These are phyloP conservation scores for Lachnellula occidentalis DNA, from an alignment of 2,329 filamentous ascomycete species.

Conservation along the genomic window DNA sequence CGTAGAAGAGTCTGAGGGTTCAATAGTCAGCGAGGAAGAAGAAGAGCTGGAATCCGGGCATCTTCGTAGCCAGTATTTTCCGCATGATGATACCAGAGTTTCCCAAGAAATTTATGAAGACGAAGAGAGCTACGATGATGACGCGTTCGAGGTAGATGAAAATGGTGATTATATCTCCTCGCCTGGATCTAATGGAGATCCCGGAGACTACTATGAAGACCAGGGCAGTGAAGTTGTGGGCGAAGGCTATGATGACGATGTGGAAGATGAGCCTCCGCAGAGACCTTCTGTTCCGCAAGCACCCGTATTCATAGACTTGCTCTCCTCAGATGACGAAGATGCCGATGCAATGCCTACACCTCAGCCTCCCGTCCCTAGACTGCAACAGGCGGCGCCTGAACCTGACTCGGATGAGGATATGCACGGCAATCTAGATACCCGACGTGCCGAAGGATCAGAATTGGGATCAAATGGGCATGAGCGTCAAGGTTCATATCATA, in stretches of 20 bases:
- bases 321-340: constrained; percentile 33
- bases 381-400: neutral
- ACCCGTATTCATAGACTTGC: constrained; percentile 29
- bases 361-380: neutral
- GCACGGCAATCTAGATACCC: neutral
- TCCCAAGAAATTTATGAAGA: constrained; percentile 2
- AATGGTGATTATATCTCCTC: constrained; percentile 21
- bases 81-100: neutral
- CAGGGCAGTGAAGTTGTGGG: constrained; percentile 19
- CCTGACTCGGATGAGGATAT: constrained; percentile 7
- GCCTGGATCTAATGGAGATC: constrained; percentile 20
- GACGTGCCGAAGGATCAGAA: neutral
- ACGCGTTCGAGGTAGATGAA: constrained; percentile 18
- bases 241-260: constrained; percentile 14
- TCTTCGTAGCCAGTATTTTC: neutral
- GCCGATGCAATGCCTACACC: constrained; percentile 1
- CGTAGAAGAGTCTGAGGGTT: constrained; percentile 14
- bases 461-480: neutral
- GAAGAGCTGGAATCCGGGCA: constrained; percentile 4
- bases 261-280: constrained; percentile 6
- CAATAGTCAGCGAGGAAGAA: neutral
- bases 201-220: constrained; percentile 21
- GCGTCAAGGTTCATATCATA: neutral
- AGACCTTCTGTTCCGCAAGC: constrained; percentile 5
- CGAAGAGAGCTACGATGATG: constrained; percentile 11